Conservation (phyloP, 2,329 filamentous ascomycete genomes). For the Beauveria caledonica region DNA sequence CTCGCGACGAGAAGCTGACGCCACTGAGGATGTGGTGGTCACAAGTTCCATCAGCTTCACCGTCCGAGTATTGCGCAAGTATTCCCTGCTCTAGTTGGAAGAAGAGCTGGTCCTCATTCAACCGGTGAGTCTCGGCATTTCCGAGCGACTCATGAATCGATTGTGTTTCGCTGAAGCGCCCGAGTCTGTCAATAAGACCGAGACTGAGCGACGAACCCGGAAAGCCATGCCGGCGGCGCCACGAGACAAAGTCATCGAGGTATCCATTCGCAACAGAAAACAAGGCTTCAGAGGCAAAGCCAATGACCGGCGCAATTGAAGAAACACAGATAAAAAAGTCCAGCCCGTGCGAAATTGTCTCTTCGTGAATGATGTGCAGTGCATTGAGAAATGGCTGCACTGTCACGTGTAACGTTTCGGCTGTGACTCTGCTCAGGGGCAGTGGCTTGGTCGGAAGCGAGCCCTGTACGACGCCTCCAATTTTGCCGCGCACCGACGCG, state of each 20-base stretch:
- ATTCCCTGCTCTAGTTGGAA: conserved; percentile 1
- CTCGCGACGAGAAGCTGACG: not conserved
- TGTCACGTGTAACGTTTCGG: not conserved
- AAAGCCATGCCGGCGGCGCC: not conserved
- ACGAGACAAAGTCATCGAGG: not conserved
- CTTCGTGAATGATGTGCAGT: not conserved
- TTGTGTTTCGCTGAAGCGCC: not conserved
- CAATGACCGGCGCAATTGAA: not conserved
- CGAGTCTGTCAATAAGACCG: not conserved
- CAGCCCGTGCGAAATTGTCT: not conserved
- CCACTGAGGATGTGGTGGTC: not conserved
- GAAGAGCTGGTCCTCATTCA: not conserved
- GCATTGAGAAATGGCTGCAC: not conserved
- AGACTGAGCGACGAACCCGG: not conserved
- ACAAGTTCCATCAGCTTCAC: not conserved
- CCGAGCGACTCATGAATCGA: not conserved
- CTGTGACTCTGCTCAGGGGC: not conserved
- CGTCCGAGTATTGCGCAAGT: not conserved
- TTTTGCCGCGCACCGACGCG: not conserved
- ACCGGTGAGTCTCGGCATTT: not conserved
- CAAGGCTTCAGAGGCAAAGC: not conserved
- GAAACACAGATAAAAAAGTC: not conserved
- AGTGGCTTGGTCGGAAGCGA: not conserved
- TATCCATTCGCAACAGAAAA: not conserved
- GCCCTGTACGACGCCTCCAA: not conserved